Evolutionary conservation across 768 basidiomycete genomes (phyloP), one percentile per base, ranked within the genome.

Genomic region (Arthromyces matolae): DNA sequence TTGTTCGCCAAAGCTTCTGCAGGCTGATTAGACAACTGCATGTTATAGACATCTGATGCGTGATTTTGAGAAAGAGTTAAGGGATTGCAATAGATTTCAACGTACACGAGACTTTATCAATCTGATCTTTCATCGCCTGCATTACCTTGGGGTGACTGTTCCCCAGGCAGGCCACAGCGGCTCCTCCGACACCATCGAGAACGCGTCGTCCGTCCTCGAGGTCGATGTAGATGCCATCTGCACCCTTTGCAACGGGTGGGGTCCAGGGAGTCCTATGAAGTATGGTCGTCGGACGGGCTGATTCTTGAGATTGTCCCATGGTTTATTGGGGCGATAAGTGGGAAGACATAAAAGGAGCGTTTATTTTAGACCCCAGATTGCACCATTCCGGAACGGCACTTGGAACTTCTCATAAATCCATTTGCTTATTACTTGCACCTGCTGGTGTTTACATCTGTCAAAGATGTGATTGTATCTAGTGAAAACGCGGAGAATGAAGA

Each of bases 161-260:
- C 2, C 91, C 92, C 35, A 94, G 62, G 62, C 86, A 89, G 9
- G 82, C 64, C 23, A 94, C 92, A 8, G 92, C 89, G 5, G 90
- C 90, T 23, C 91, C 92, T 36, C 92, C 92, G 36, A 89, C 81
- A 6, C 77, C 87, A 67, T 94, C 91, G 55, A 93, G 74, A 24
- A 92, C 60, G 47, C 67, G 76, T 42, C 70, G 71, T 0, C 90
- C 91, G 64, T 82, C 81, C 54, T 84, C 80, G 6, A 92, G 75
- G 18, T 77, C 76, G 35, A 92, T 65, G 59, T 91, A 89, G 28
- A 83, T 76, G 14, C 89, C 89, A 55, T 86, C 67, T 3, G 72
- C 86, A 10, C 73, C 64, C 13, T 77, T 71, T 4, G 86, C 89
- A 10, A 90, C 69, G 12, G 86, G 86, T 8, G 84, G 87, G 23